These are phyloP conservation scores for Cystoderma amianthinum DNA, from an alignment of 768 basidiomycete genomes.

Conservation along the genomic window DNA sequence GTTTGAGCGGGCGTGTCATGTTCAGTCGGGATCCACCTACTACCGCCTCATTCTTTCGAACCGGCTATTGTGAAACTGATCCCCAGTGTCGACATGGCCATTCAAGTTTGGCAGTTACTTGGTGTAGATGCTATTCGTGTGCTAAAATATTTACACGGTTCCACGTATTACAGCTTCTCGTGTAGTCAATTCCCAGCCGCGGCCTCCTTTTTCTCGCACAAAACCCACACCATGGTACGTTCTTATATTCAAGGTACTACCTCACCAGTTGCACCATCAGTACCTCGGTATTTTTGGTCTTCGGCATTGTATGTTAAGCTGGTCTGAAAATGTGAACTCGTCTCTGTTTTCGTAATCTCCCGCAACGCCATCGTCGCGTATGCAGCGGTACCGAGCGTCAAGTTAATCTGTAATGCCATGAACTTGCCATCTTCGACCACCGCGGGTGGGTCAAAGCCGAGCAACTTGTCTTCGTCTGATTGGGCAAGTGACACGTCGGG, in stretches of 20 bases:
- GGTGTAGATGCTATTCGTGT: neutral
- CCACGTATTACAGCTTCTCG: neutral
- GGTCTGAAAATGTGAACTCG: conserved; percentile 88
- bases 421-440: conserved; percentile 72
- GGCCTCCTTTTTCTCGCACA: neutral
- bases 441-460: conserved; percentile 71
- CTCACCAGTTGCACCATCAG: conserved; percentile 14
- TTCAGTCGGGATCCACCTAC: neutral
- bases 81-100: neutral
- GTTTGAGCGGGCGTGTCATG: neutral
- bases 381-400: conserved; percentile 84
- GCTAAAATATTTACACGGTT: neutral
- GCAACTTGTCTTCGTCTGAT: conserved; percentile 89
- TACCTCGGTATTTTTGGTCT: conserved; percentile 74
- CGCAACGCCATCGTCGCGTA: conserved; percentile 98
- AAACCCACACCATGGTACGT: neutral
- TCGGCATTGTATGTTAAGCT: conserved; percentile 68
- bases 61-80: conserved; percentile 1
- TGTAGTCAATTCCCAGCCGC: too few species aligned
- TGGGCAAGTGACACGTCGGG: conserved; percentile 89
- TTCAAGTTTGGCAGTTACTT: conserved; percentile 1
- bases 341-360: conserved; percentile 93
- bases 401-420: conserved; percentile 77
- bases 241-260: too few species aligned
- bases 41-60: neutral